Evolutionary conservation across 2,329 filamentous ascomycete genomes (phyloP).

Genomic region (Talaromyces sp.): DNA sequence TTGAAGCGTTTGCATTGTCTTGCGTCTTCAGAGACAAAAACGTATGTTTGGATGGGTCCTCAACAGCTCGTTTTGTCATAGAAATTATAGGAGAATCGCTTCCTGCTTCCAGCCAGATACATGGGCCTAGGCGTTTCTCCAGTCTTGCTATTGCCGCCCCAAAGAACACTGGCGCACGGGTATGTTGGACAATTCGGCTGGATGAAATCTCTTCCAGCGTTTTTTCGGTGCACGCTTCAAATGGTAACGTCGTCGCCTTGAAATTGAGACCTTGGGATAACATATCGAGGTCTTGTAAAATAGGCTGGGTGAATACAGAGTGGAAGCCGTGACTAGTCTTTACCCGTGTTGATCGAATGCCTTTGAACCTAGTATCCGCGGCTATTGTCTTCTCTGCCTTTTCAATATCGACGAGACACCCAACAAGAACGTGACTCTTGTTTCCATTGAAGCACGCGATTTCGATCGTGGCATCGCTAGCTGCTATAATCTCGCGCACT

Average conservation of each 20-base stretch:
- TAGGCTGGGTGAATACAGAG: conserved; percentile 3
- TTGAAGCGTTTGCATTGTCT: background rate
- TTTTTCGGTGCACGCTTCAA: conserved; percentile 2
- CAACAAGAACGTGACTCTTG: conserved; percentile 18
- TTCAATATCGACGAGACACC: conserved; percentile 8
- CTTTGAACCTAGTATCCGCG: background rate
- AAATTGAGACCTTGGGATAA: background rate
- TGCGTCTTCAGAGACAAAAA: conserved; percentile 2
- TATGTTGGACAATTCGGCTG: conserved; percentile 3
- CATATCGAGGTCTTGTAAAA: conserved; percentile 1
- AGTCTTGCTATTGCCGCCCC: conserved; percentile 1
- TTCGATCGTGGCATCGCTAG: conserved; percentile 15
- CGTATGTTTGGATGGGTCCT: background rate
- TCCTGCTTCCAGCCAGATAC: conserved; percentile 7
- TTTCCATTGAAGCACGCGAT: conserved; percentile 25
- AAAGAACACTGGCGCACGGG: conserved; percentile 4
- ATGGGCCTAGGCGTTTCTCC: conserved; percentile 1
- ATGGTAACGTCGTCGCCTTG: background rate
- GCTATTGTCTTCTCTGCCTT: conserved; percentile 9
- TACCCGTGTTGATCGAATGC: background rate
- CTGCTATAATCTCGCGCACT: background rate
- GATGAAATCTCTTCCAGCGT: background rate
- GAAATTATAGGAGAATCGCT: conserved; percentile 2
- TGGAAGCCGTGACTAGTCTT: conserved; percentile 8
- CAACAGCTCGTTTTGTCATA: conserved; percentile 4